phyloP scores from a whole-genome alignment of 257 asterid genomes.

The Salvia rosmarinus region DNA sequence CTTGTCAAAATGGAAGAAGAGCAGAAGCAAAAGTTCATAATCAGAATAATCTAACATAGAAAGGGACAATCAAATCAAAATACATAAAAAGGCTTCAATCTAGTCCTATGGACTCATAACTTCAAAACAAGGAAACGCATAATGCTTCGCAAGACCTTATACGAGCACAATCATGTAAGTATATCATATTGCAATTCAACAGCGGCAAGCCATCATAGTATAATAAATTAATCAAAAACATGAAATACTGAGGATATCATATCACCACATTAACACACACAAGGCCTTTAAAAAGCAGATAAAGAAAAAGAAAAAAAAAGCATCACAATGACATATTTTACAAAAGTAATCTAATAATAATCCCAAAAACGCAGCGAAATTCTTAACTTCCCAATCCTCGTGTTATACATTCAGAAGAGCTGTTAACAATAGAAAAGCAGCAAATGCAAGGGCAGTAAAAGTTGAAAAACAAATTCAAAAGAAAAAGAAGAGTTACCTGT shows the following conservation, averaged over 20 bases:
- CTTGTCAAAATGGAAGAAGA: constrained; percentile 39
- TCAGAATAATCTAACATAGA: background rate
- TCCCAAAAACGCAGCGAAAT: background rate
- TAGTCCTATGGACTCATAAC: constrained; percentile 19
- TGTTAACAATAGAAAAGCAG: no score
- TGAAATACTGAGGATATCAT: constrained; percentile 19
- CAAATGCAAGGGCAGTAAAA: background rate
- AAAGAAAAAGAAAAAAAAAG: background rate
- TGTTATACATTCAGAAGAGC: no score
- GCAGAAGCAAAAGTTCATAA: constrained; percentile 13
- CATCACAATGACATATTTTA: background rate
- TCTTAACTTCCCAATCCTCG: background rate
- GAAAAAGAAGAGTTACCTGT: constrained; percentile 43
- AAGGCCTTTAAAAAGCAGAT: background rate
- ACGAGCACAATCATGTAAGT: constrained; percentile 1
- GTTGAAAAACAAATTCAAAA: background rate
- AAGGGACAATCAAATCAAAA: background rate
- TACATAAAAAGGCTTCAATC: constrained; percentile 12
- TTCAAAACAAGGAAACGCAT: constrained; percentile 3
- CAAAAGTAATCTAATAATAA: constrained; percentile 5
- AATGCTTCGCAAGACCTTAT: background rate
- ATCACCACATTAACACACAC: constrained; percentile 5
- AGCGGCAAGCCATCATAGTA: background rate
- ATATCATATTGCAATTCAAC: background rate
- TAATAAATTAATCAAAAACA: constrained; percentile 8